These are phyloP conservation scores for Syzygium aromaticum DNA, from an alignment of 345 rosid species.

Conservation along the genomic window DNA sequence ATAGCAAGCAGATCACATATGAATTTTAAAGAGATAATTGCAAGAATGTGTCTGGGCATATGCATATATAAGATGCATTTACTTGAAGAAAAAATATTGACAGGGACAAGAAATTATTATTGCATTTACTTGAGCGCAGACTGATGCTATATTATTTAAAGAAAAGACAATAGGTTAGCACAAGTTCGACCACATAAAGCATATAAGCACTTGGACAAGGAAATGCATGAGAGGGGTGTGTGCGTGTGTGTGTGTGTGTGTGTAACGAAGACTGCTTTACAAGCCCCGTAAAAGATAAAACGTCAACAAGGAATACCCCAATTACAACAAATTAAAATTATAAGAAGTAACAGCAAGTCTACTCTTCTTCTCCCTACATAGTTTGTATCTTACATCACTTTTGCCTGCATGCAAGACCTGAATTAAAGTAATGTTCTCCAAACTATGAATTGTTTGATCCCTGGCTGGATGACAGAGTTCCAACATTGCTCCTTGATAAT, in stretches of 20 bases:
- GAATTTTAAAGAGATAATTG: too few species aligned
- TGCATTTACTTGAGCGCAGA: not conserved
- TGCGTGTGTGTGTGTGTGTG: not conserved
- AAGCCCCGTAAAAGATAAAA: not conserved
- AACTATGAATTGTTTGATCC: not conserved
- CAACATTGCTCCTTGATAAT: not conserved
- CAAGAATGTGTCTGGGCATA: not conserved
- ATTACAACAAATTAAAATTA: not conserved
- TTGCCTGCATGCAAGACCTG: not conserved
- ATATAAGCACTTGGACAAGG: not conserved
- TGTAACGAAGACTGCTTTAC: not conserved
- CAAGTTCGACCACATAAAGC: not conserved
- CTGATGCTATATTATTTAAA: not conserved
- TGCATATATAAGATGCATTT: not conserved
- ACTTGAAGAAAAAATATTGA: not conserved
- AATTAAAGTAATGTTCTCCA: not conserved
- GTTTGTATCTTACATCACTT: not conserved
- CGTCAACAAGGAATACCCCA: not conserved
- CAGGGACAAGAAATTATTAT: not conserved
- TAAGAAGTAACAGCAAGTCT: not conserved
- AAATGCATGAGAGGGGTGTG: too few species aligned
- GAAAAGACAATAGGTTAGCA: not conserved
- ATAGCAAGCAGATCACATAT: not conserved
- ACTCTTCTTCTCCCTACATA: not conserved
- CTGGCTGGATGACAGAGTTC: not conserved